Percentiles rank a stretch among this genome's conserved stretches.
Evolutionary conservation across 768 basidiomycete species (phyloP).

Genomic region (Hygrophoropsis aurantiaca): DNA sequence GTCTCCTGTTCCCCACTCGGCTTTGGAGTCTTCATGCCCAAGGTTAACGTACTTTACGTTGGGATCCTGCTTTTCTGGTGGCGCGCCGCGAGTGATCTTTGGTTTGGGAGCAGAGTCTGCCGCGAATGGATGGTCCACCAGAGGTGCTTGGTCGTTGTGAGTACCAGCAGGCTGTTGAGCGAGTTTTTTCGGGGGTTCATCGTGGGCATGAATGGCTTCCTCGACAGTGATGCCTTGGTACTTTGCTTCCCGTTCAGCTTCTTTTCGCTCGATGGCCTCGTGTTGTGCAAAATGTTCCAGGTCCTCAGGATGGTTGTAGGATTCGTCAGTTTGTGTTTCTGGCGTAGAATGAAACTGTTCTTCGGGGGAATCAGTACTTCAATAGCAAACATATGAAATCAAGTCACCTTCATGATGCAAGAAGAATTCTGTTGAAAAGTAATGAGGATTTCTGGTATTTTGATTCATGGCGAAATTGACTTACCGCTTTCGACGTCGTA

Average conservation of each 20-base stretch:
- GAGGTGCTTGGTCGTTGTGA: slow-evolving; percentile 13
- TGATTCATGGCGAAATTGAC: slow-evolving; percentile 21
- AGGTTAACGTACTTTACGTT: slow-evolving; percentile 58
- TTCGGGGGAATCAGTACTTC: slow-evolving; percentile 24
- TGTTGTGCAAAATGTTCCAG: slow-evolving; percentile 91
- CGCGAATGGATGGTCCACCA: slow-evolving; percentile 18
- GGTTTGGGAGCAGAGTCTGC: slow-evolving; percentile 36
- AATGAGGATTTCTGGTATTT: slow-evolving; percentile 3
- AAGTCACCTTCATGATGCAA: slow-evolving; percentile 90
- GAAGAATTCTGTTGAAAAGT: slow-evolving; percentile 72
- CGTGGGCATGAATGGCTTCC: slow-evolving; percentile 60
- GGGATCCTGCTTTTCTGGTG: slow-evolving; percentile 74
- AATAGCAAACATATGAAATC: not conserved
- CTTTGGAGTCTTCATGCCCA: slow-evolving; percentile 51
- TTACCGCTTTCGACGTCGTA: slow-evolving; percentile 88
- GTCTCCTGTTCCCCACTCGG: slow-evolving; percentile 72
- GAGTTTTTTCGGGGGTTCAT: slow-evolving; percentile 34
- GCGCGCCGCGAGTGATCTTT: slow-evolving; percentile 54
- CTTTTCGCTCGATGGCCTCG: slow-evolving; percentile 77
- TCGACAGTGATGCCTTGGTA: slow-evolving; percentile 82
- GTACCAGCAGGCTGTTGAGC: slow-evolving; percentile 11
- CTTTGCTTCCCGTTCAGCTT: slow-evolving; percentile 80
- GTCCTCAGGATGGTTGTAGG: slow-evolving; percentile 93
- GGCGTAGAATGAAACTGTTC: slow-evolving; percentile 94
- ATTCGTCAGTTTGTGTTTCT: slow-evolving; percentile 94